Base-by-base conservation (phyloP, 305 asterid genomes). In the Striga hermonthica region DNA sequence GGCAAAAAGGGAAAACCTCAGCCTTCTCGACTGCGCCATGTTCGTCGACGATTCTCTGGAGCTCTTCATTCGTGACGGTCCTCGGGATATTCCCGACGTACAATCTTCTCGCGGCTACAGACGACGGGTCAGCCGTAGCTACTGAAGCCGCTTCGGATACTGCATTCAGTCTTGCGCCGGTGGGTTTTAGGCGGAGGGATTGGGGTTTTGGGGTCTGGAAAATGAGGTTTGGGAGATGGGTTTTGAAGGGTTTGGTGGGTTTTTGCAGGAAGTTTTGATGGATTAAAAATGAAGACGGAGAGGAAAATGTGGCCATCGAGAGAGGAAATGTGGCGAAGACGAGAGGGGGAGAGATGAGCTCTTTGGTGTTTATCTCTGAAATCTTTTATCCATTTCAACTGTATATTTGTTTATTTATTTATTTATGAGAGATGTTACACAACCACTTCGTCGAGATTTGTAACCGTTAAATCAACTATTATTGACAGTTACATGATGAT, bases 51-150 rank as follows among this genome's bases (percentile, higher is more conserved):
- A 91, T 76, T 73, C 80, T 81, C 41, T 70, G 83, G 69, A 91
- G 88, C 76, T 90, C 91, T 4, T 86, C 97, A 16, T 79, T 86
- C 50, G 80, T 80, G 49, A 91, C 75, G 14, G 82, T 84, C 60
- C 96, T 72, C 3, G 97, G 96, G 66, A 91, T 88, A 78, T 91
- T 91, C 0, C 97, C 97, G 4, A 91, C 78, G 72, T 91, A 91
- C 73, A 91, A 72, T 65, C 86, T 81, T 65, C 97, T 86, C 1
- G 84, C 86, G 16, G 83, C 74, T 6, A 60, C 72, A 41, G 91
- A 82, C 16, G 91, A 68, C 8, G 88, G 83, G 81, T 90, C 96
- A 38, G 72, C 80, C 35, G 93, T 77, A 16, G 81, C 73, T 9
- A 83, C 87, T 3, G 88, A 68, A 45, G 87, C 53, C 60, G 73